These are phyloP conservation scores for Metschnikowia arizonensis DNA, from an alignment of 805 yeast species.

Conservation along the genomic window DNA sequence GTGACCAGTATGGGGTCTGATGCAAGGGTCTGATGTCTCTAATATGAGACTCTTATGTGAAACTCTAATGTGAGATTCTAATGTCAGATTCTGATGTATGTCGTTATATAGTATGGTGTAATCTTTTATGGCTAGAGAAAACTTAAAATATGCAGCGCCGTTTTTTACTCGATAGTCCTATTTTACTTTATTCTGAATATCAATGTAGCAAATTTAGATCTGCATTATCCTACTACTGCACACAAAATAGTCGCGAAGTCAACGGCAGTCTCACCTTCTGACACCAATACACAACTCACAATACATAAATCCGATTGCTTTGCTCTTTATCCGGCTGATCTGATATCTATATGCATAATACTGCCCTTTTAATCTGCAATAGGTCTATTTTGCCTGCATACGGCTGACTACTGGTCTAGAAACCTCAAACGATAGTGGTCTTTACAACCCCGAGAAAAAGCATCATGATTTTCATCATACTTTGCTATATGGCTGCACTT, in stretches of 20 bases:
- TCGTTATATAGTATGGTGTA: not conserved
- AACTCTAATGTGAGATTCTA: no score
- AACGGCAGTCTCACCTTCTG: not conserved
- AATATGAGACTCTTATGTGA: no score
- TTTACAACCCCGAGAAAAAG: not conserved
- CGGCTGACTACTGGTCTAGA: not conserved
- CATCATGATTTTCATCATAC: slow-evolving; percentile 11
- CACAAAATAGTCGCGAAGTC: not conserved
- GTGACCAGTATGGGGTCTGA: no score
- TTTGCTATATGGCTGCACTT: slow-evolving; percentile 28
- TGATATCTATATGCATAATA: not conserved
- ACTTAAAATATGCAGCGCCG: no score
- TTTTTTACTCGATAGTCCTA: not conserved
- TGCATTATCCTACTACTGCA: not conserved
- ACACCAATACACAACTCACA: not conserved
- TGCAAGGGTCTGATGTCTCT: not conserved
- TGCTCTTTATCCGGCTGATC: not conserved
- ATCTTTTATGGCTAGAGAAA: not conserved
- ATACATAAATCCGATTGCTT: not conserved
- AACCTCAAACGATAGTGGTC: not conserved
- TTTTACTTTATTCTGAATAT: not conserved
- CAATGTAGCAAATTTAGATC: not conserved
- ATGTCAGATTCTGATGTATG: no score
- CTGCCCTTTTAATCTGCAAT: not conserved
- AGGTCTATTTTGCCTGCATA: not conserved